These are phyloP conservation scores for Balakata baccata DNA, from an alignment of 345 rosid species.

Conservation along the genomic window DNA sequence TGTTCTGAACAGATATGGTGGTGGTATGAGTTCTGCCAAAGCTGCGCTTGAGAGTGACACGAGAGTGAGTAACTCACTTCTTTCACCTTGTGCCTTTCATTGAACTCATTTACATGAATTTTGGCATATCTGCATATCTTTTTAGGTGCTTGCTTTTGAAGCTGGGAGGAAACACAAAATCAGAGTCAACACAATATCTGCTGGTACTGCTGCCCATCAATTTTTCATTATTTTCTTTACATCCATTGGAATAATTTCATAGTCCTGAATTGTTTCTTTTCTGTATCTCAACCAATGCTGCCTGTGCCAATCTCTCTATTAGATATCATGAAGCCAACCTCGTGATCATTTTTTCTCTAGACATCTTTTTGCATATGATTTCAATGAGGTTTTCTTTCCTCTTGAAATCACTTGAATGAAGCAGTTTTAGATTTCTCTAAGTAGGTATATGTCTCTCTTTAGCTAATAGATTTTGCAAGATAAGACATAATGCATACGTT, in stretches of 20 bases:
- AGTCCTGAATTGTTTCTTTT: background rate
- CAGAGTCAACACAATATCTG: slow-evolving; percentile 68
- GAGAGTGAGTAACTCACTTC: slow-evolving; percentile 41
- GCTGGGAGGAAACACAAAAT: slow-evolving; percentile 70
- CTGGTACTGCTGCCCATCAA: slow-evolving; percentile 35
- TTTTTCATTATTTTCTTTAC: background rate
- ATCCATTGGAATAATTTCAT: background rate
- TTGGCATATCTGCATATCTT: background rate
- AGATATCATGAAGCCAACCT: background rate
- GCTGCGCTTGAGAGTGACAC: slow-evolving; percentile 96
- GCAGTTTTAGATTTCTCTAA: background rate
- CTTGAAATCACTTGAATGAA: background rate
- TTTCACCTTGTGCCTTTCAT: background rate
- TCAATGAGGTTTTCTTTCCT: background rate
- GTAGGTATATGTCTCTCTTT: background rate
- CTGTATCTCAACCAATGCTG: background rate
- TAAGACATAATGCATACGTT: no score
- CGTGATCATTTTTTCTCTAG: background rate
- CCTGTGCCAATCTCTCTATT: background rate
- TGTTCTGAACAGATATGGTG: slow-evolving; percentile 67
- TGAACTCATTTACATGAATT: background rate
- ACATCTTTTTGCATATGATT: background rate
- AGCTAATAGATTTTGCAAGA: no score
- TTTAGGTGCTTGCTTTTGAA: slow-evolving; percentile 71
- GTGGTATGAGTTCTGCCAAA: slow-evolving; percentile 99